These are phyloP conservation scores for Taiozyma sp. DNA, from an alignment of 1,139 yeast genomes.

Conservation along the genomic window DNA sequence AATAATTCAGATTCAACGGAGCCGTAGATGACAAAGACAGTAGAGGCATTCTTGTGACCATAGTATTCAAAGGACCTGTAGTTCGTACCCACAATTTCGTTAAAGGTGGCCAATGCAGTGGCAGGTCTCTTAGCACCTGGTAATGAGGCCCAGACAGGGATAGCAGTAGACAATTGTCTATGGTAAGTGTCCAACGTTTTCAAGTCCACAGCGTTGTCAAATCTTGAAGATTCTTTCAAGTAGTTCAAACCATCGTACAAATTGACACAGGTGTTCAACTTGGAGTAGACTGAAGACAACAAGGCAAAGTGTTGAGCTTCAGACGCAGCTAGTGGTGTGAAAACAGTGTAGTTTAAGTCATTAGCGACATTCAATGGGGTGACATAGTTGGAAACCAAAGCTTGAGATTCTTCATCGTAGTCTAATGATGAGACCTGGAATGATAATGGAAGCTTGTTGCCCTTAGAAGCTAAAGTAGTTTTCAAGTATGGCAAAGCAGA, in stretches of 20 bases:
- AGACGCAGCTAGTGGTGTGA: slow-evolving; percentile 55
- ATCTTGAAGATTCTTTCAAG: slow-evolving; percentile 49
- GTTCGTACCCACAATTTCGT: slow-evolving; percentile 50
- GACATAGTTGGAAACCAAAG: slow-evolving; percentile 63
- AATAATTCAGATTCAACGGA: slow-evolving; percentile 59
- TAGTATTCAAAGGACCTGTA: slow-evolving; percentile 63
- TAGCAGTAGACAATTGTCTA: slow-evolving; percentile 29
- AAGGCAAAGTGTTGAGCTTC: slow-evolving; percentile 70
- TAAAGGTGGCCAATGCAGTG: slow-evolving; percentile 46
- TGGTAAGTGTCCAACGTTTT: slow-evolving; percentile 40
- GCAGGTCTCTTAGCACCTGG: slow-evolving; percentile 33
- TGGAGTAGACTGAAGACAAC: slow-evolving; percentile 60
- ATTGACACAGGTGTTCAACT: slow-evolving; percentile 57
- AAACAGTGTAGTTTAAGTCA: slow-evolving; percentile 60
- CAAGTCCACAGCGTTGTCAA: slow-evolving; percentile 40
- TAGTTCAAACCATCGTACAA: slow-evolving; percentile 78
- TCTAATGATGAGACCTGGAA: slow-evolving; percentile 73
- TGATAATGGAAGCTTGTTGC: slow-evolving; percentile 49
- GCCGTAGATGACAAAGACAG: slow-evolving; percentile 76
- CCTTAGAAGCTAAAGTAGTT: slow-evolving; percentile 38
- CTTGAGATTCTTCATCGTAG: slow-evolving; percentile 46
- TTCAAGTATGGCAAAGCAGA: slow-evolving; percentile 65
- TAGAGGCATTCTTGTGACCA: slow-evolving; percentile 56
- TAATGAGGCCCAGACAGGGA: slow-evolving; percentile 23
- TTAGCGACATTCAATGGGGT: slow-evolving; percentile 61